Conservation (phyloP, 2,329 filamentous ascomycete genomes). For the Pseudogymnoascus sp. region DNA sequence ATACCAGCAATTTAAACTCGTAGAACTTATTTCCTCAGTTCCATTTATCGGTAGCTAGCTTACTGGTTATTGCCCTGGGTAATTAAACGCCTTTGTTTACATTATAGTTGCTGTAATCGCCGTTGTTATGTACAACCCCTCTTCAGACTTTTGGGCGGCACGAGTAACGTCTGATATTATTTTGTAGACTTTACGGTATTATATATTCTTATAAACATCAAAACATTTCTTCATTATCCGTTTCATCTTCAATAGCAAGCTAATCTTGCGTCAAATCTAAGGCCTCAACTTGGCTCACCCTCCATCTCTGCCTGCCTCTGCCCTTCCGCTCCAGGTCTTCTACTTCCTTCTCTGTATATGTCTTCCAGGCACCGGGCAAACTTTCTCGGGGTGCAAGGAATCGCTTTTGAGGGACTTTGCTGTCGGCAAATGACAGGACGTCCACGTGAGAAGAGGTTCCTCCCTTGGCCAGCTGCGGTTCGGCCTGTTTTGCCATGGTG, state of each 20-base stretch:
- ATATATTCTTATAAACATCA: not conserved
- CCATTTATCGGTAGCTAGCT: no score
- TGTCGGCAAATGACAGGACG: not conserved
- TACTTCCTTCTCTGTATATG: conserved; percentile 19
- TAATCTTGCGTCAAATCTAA: conserved; percentile 20
- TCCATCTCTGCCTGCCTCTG: conserved; percentile 15
- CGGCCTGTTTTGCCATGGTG: not conserved
- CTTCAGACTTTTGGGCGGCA: not conserved
- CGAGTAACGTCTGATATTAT: not conserved
- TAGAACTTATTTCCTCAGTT: no score
- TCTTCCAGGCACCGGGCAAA: conserved; percentile 30
- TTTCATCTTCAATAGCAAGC: not conserved
- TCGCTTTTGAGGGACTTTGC: conserved; percentile 14
- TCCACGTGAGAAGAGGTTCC: not conserved
- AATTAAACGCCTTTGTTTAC: no score
- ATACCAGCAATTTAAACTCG: no score
- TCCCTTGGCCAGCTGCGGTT: not conserved
- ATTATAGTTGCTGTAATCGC: no score
- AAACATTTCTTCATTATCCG: not conserved
- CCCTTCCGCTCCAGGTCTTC: conserved; percentile 1
- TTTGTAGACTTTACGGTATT: not conserved
- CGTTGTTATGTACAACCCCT: not conserved
- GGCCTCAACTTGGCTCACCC: conserved; percentile 21
- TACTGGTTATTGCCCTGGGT: no score
- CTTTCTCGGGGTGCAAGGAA: conserved; percentile 28